These are phyloP conservation scores for Blumeria graminis DNA, from an alignment of 2,329 filamentous ascomycete genomes.

Conservation along the genomic window DNA sequence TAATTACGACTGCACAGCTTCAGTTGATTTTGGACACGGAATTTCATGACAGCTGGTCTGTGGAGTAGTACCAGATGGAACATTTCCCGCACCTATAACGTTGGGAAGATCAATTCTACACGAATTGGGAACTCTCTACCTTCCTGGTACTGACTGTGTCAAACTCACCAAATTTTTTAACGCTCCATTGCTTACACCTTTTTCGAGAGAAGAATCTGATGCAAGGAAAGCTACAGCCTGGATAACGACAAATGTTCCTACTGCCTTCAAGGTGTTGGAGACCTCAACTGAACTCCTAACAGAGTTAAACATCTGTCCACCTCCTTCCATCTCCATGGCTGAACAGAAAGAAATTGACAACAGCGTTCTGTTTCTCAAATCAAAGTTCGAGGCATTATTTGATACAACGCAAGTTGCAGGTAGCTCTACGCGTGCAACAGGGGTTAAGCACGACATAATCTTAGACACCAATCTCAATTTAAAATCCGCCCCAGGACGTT, in stretches of 20 bases:
- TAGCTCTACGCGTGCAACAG: neutral
- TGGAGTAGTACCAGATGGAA: neutral
- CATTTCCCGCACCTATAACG: constrained; percentile 1
- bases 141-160: neutral
- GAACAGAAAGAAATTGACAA: neutral
- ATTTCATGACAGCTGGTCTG: neutral
- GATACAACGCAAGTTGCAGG: neutral
- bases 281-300: neutral
- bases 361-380: neutral
- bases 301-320: neutral
- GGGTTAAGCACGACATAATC: neutral
- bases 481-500: neutral
- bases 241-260: neutral
- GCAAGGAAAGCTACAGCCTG: neutral
- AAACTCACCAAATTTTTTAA: neutral
- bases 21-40: no score
- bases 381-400: neutral
- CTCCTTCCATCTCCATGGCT: neutral
- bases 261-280: neutral
- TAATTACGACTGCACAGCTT: neutral
- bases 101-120: neutral
- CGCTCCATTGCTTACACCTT: neutral
- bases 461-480: neutral
- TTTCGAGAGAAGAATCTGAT: neutral
- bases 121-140: neutral